phyloP scores from a whole-genome alignment of 768 basidiomycete genomes.

The Boletus patriciae region DNA sequence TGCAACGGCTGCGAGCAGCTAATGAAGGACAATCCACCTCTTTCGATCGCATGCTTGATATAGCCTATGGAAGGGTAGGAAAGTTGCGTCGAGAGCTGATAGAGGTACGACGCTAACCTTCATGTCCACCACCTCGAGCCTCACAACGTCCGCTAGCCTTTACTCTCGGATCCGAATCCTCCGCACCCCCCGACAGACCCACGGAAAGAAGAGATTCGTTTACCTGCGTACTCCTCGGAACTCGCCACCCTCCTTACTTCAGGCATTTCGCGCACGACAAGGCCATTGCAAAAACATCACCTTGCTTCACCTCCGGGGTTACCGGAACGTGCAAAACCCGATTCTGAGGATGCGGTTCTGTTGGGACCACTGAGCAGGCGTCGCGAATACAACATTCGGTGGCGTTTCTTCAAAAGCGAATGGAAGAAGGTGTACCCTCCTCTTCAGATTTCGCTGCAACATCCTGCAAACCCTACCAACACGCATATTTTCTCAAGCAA shows the following conservation, averaged over 20 bases:
- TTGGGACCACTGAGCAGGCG: slow-evolving; percentile 72
- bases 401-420: slow-evolving; percentile 61
- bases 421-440: slow-evolving; percentile 60
- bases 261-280: slow-evolving; percentile 44
- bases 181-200: slow-evolving; percentile 49
- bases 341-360: slow-evolving; percentile 56
- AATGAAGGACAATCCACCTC: slow-evolving; percentile 49
- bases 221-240: slow-evolving; percentile 64
- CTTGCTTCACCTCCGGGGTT: slow-evolving; percentile 54
- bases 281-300: slow-evolving; percentile 41
- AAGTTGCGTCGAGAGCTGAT: slow-evolving; percentile 68
- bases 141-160: slow-evolving; percentile 43
- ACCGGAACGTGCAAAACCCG: slow-evolving; percentile 55
- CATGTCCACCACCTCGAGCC: background rate
- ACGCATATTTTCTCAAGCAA: slow-evolving; percentile 14
- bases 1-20: slow-evolving; percentile 53
- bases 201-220: slow-evolving; percentile 52
- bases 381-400: slow-evolving; percentile 69
- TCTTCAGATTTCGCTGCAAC: slow-evolving; percentile 45
- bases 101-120: slow-evolving; percentile 43
- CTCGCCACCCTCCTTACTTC: slow-evolving; percentile 63
- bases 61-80: slow-evolving; percentile 77
- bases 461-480: slow-evolving; percentile 6
- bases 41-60: slow-evolving; percentile 58
- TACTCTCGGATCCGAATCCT: slow-evolving; percentile 48